Percentiles rank a stretch among this genome's conserved stretches.
Evolutionary conservation across 1,284 basidiomycete species (phyloP).

Genomic region (Irpex rosettiformis): DNA sequence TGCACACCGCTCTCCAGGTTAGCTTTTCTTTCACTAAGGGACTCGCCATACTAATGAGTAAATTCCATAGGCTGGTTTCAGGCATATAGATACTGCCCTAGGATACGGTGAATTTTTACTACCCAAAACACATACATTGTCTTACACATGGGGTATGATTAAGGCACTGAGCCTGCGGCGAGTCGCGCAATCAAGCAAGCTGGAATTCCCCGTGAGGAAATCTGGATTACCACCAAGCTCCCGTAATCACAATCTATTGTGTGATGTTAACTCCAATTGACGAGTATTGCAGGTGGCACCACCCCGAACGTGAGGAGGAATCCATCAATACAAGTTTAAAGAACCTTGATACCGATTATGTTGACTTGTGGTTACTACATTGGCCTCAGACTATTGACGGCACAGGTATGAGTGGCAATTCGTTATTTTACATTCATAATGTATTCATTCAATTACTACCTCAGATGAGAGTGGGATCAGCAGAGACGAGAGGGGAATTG

Average conservation of each 20-base stretch:
- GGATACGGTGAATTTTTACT: constrained; percentile 23
- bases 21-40: background rate
- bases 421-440: background rate
- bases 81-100: constrained; percentile 29
- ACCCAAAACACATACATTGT: background rate
- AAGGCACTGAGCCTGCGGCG: constrained; percentile 37
- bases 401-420: constrained; percentile 11
- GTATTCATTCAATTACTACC: background rate
- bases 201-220: constrained; percentile 37
- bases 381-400: constrained; percentile 29
- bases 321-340: constrained; percentile 29
- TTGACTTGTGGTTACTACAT: constrained; percentile 32
- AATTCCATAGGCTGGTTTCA: constrained; percentile 29
- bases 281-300: constrained; percentile 20
- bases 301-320: constrained; percentile 23
- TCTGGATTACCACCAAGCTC: constrained; percentile 44
- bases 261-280: background rate
- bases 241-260: constrained; percentile 16
- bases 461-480: constrained; percentile 23
- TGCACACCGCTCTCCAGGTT: constrained; percentile 26
- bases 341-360: constrained; percentile 28
- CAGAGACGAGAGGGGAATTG: constrained; percentile 20
- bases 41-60: background rate
- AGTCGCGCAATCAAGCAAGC: constrained; percentile 39
- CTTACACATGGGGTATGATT: background rate